These are phyloP conservation scores for Biscutella laevigata DNA, from an alignment of 441 rosid genomes.

Conservation along the genomic window DNA sequence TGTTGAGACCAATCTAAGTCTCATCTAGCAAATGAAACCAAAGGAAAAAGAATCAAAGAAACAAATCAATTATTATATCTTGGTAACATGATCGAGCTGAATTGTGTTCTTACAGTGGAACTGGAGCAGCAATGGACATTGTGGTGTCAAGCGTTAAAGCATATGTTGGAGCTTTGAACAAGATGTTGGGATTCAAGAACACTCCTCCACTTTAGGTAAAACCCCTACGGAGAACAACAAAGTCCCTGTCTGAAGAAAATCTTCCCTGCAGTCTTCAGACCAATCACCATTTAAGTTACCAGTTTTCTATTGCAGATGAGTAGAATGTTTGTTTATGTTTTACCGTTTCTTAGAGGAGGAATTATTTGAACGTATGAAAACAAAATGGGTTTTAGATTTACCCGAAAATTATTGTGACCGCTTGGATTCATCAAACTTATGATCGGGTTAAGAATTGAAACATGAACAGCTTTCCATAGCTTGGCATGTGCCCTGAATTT, in stretches of 20 bases:
- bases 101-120: constrained; percentile 36
- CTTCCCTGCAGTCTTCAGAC: not conserved
- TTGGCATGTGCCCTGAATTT: not conserved
- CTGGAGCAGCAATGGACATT: constrained; percentile 69
- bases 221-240: constrained; percentile 25
- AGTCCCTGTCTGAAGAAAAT: constrained; percentile 28
- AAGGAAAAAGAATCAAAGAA: not conserved
- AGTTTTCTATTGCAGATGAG: not conserved
- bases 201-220: not conserved
- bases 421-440: too few species aligned
- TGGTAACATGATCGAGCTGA: too few species aligned
- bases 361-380: not conserved
- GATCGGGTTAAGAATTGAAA: not conserved
- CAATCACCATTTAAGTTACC: not conserved
- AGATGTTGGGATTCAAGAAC: constrained; percentile 51
- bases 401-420: too few species aligned
- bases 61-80: not conserved
- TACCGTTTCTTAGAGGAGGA: not conserved
- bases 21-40: not conserved
- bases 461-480: not conserved
- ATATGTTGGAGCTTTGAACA: constrained; percentile 67
- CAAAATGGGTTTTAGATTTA: not conserved
- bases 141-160: constrained; percentile 84
- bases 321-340: not conserved
- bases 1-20: not conserved